Evolutionary conservation across 495 filamentous ascomycete species (phyloP).

Genomic region (Daldinia concentrica): DNA sequence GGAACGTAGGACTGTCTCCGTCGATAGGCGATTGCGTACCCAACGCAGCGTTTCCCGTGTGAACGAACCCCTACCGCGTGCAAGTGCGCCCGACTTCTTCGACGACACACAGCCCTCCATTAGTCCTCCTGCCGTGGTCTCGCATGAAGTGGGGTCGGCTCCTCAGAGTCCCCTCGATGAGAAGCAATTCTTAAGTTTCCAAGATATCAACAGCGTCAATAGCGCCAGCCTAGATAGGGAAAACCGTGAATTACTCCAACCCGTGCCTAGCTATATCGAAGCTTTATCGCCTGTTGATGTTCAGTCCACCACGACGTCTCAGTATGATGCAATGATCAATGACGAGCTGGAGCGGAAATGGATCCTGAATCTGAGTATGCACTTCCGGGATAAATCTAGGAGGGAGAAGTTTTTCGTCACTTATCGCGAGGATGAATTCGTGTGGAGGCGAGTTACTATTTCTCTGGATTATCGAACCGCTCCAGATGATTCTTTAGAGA

Average conservation of each 20-base stretch:
- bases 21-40: conserved; percentile 67
- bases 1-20: conserved; percentile 78
- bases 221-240: conserved; percentile 34
- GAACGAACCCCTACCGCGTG: conserved; percentile 48
- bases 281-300: conserved; percentile 46
- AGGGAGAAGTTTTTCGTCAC: conserved; percentile 99
- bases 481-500: conserved; percentile 82
- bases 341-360: conserved; percentile 87
- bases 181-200: conserved; percentile 40
- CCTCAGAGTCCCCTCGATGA: conserved; percentile 50
- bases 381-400: conserved; percentile 93
- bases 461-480: conserved; percentile 93
- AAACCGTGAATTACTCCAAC: conserved; percentile 20
- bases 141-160: conserved; percentile 30
- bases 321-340: conserved; percentile 69
- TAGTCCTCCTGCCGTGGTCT: conserved; percentile 22
- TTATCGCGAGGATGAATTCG: conserved; percentile 77
- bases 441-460: conserved; percentile 89
- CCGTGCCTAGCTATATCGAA: conserved; percentile 34
- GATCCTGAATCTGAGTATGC: conserved; percentile 99
- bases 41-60: conserved; percentile 47
- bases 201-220: conserved; percentile 25
- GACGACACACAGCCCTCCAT: conserved; percentile 26
- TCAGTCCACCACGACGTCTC: conserved; percentile 59
- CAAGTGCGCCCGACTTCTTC: conserved; percentile 57